Evolutionary conservation across 768 basidiomycete genomes (phyloP).

Genomic region (Mycena albidolilacea): DNA sequence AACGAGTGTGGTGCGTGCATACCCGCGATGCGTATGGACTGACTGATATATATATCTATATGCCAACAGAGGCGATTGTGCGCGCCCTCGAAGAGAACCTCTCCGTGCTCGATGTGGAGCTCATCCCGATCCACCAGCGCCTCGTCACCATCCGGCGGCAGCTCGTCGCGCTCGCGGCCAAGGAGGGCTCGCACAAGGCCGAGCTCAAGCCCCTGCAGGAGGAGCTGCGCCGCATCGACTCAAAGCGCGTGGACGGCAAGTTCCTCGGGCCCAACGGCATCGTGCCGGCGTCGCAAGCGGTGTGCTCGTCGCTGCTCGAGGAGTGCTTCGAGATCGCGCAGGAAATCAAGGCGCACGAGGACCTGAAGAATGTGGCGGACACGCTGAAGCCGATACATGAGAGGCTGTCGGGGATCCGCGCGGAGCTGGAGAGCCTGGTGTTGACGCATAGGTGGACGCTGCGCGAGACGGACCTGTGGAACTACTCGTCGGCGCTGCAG

Average conservation of each 20-base stretch:
- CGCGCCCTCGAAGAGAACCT: conserved; percentile 86
- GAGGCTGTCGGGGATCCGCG: conserved; percentile 86
- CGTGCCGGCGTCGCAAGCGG: conserved; percentile 92
- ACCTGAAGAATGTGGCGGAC: conserved; percentile 88
- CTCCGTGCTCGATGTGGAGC: conserved; percentile 89
- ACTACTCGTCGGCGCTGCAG: conserved; percentile 92
- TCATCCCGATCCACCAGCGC: conserved; percentile 91
- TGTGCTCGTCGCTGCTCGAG: conserved; percentile 93
- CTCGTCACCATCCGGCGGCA: conserved; percentile 91
- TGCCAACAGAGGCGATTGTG: conserved; percentile 80
- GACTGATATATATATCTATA: neutral
- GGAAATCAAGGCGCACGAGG: conserved; percentile 95
- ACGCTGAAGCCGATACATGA: conserved; percentile 95
- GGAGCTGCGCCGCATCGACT: conserved; percentile 96
- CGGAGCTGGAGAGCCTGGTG: conserved; percentile 91
- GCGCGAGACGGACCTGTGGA: conserved; percentile 94
- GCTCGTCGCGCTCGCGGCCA: conserved; percentile 89
- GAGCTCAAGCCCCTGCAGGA: conserved; percentile 93
- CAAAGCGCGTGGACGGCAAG: conserved; percentile 96
- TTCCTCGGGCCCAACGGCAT: conserved; percentile 93
- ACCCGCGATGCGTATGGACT: neutral
- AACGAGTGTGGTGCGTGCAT: conserved; percentile 87
- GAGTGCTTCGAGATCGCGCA: conserved; percentile 97
- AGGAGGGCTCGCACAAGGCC: conserved; percentile 86
- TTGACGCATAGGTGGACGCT: conserved; percentile 98